Base-by-base conservation (phyloP, 2,329 filamentous ascomycete genomes). In the Mollisiaceae sp. region DNA sequence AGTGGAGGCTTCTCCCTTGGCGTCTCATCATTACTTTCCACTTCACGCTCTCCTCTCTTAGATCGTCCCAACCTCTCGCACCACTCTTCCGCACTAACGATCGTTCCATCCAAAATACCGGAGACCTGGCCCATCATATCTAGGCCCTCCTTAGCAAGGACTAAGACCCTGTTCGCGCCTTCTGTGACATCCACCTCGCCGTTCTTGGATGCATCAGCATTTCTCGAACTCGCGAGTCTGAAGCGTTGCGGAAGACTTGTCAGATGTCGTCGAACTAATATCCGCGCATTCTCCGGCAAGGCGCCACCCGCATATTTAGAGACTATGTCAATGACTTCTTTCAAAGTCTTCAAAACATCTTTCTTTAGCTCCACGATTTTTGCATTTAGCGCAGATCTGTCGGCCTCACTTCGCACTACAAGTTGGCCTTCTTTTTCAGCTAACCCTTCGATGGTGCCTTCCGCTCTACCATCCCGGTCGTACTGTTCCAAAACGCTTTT, bases 81-180 rank as follows among this genome's bases (percentile, higher is more conserved):
- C 95, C 95, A 98, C 72, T 90, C 88, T 78, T 98, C 94, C 0
- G 95, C 95, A 72, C 91, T 95, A 63, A 91, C 86, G 61, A 98
- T 91, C 0, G 95, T 98, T 61, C 93, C 91, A 71, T 96, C 92
- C 9, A 98, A 85, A 1, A 97, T 92, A 5, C 89, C 88, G 47
- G 89, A 95, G 59, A 99, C 93, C 77, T 97, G 93, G 0, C 88
- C 86, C 84, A 98, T 93, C 90, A 98, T 97, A 72, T 97, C 93
- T 15, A 98, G 82, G 0, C 94, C 93, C 76, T 98, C 94, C 73
- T 91, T 91, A 8, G 94, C 94, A 60, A 98, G 87, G 1, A 95
- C 88, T 14, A 98, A 81, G 63, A 96, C 93, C 47, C 91, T 85
- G 71, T 93, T 90, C 0, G 92, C 93, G 60, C 83, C 83, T 32